phyloP scores from a whole-genome alignment of 371 early-diverging fungal species.

The Apophysomyces elegans region DNA sequence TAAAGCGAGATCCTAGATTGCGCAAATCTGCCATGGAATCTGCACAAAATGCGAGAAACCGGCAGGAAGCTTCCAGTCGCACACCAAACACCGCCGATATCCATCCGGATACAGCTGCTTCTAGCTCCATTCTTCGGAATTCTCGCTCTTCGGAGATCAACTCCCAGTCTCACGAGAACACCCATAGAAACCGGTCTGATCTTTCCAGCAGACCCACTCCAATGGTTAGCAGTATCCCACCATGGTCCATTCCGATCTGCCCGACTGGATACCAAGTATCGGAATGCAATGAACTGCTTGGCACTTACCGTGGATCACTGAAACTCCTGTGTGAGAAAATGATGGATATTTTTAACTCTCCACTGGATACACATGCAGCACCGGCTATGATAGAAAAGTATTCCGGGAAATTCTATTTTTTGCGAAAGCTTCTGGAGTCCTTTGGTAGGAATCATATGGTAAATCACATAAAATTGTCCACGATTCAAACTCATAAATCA shows the following conservation, averaged over 20 bases:
- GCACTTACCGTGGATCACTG: background rate
- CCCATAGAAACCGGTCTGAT: background rate
- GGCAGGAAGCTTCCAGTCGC: background rate
- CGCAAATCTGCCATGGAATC: background rate
- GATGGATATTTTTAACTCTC: background rate
- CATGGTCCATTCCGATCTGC: background rate
- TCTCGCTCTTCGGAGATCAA: no score
- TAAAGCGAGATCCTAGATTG: constrained; percentile 1
- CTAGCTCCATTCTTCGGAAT: no score
- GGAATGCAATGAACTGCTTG: background rate
- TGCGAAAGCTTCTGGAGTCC: background rate
- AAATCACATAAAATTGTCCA: background rate
- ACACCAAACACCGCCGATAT: background rate
- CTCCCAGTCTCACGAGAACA: background rate
- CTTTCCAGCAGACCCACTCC: background rate
- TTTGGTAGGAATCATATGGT: background rate
- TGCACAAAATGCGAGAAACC: background rate
- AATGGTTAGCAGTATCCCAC: background rate
- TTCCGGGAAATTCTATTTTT: background rate
- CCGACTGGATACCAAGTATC: background rate
- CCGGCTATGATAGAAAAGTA: background rate
- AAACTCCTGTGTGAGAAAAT: background rate
- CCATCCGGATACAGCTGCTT: no score
- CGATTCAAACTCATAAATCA: background rate
- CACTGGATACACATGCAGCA: background rate